phyloP scores from a whole-genome alignment of 768 basidiomycete genomes.

The Russula emetica region DNA sequence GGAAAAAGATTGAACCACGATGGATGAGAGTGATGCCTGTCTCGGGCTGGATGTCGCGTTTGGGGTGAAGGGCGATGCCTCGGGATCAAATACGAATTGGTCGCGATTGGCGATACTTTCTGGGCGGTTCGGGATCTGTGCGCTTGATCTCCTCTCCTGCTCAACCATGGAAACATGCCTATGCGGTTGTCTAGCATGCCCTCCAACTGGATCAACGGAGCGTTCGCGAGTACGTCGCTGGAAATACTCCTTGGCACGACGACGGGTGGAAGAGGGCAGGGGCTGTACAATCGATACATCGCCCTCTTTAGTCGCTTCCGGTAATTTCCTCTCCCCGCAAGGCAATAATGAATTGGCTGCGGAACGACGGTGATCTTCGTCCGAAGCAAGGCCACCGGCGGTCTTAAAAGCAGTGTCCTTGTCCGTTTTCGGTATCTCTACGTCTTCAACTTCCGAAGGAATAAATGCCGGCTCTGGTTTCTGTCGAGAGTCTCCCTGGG shows the following conservation, averaged over 20 bases:
- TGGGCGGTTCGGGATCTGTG: background rate
- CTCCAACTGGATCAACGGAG: constrained; percentile 14
- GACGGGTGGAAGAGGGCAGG: constrained; percentile 21
- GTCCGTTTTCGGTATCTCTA: constrained; percentile 7
- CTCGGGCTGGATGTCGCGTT: constrained; percentile 26
- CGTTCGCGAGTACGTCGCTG: constrained; percentile 26
- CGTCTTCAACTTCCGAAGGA: background rate
- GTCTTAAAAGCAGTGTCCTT: background rate
- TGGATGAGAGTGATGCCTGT: constrained; percentile 11
- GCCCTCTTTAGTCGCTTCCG: background rate
- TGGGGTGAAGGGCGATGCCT: constrained; percentile 24
- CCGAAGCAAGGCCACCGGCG: background rate
- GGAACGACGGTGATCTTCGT: background rate
- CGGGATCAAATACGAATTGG: constrained; percentile 22
- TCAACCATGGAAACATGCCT: background rate
- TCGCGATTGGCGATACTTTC: background rate
- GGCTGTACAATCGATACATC: constrained; percentile 13
- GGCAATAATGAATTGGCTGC: background rate
- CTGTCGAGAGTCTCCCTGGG: background rate
- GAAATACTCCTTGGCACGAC: constrained; percentile 25
- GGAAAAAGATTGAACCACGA: constrained; percentile 14
- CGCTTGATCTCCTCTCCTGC: background rate
- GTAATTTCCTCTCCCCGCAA: background rate
- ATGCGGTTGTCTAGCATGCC: background rate
- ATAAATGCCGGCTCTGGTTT: background rate